A percentile compares a stretch with the other conserved stretches of the same genome.
phyloP scores from a whole-genome alignment of 1,284 basidiomycete species.

The Gomphus bonarii region DNA sequence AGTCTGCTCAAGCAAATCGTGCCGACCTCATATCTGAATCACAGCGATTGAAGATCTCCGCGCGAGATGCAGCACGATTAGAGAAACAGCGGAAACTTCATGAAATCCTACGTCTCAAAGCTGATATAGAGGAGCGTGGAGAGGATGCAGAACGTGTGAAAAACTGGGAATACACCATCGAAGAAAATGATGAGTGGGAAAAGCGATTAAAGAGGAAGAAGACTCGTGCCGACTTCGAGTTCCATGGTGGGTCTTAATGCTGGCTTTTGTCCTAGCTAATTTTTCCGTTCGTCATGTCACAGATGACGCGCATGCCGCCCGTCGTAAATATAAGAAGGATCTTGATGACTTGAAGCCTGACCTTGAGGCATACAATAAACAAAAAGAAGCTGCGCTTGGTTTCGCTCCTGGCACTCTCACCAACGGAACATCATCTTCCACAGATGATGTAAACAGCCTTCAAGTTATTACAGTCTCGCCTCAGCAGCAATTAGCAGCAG shows the following conservation, averaged over 20 bases:
- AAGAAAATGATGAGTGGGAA: constrained; percentile 93
- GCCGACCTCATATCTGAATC: constrained; percentile 76
- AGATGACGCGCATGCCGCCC: constrained; percentile 88
- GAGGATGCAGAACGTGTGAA: constrained; percentile 65
- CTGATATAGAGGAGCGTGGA: constrained; percentile 80
- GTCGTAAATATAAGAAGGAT: constrained; percentile 86
- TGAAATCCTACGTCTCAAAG: constrained; percentile 77
- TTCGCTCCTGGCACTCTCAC: constrained; percentile 52
- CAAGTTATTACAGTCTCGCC: constrained; percentile 45
- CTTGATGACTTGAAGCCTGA: constrained; percentile 83
- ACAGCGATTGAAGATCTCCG: constrained; percentile 62
- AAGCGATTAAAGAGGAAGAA: constrained; percentile 71
- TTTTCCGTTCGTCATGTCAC: neutral
- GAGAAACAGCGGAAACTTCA: constrained; percentile 85
- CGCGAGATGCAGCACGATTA: constrained; percentile 67
- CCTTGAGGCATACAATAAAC: constrained; percentile 71
- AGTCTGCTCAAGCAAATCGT: constrained; percentile 73
- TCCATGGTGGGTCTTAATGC: constrained; percentile 44
- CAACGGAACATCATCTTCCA: constrained; percentile 26
- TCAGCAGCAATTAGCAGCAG: constrained; percentile 59
- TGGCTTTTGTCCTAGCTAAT: constrained; percentile 3
- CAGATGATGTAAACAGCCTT: constrained; percentile 2
- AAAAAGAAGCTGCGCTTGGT: constrained; percentile 79
- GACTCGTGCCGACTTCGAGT: constrained; percentile 70
- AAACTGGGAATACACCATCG: constrained; percentile 91